phyloP scores from a whole-genome alignment of 2,329 filamentous ascomycete genomes.

The Dryadomyces quercivorus region DNA sequence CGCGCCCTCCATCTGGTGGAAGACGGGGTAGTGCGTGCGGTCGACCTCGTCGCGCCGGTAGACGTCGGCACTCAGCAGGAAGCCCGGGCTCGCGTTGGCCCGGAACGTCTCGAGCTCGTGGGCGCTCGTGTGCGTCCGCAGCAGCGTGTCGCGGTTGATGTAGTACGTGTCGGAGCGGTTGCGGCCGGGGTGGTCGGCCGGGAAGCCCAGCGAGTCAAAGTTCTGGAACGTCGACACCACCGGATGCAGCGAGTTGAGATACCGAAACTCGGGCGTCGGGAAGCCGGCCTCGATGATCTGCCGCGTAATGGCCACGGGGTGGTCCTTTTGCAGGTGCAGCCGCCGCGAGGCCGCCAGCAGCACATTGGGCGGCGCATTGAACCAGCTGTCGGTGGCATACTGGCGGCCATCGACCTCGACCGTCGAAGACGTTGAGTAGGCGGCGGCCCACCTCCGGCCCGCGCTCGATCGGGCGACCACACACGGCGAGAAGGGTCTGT shows the following conservation, averaged over 20 bases:
- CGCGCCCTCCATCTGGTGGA: conserved; percentile 98
- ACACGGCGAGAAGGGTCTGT: neutral
- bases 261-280: conserved; percentile 56
- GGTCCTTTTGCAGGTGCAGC: conserved; percentile 83
- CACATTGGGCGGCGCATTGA: conserved; percentile 70
- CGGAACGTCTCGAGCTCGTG: conserved; percentile 80
- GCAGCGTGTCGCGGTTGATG: conserved; percentile 68
- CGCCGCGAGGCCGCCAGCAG: conserved; percentile 60
- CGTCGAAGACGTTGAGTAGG: conserved; percentile 4
- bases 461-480: neutral
- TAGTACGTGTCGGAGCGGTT: conserved; percentile 92
- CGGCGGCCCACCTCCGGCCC: neutral
- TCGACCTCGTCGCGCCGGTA: conserved; percentile 94
- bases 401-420: conserved; percentile 49
- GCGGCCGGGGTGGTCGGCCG: conserved; percentile 75
- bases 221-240: conserved; percentile 79
- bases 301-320: conserved; percentile 82
- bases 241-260: conserved; percentile 69
- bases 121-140: conserved; percentile 89
- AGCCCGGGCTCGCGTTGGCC: conserved; percentile 61
- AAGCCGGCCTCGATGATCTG: conserved; percentile 89
- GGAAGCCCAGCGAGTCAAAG: conserved; percentile 94
- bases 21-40: conserved; percentile 87
- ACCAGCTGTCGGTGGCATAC: conserved; percentile 67
- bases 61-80: conserved; percentile 82